Conservation (phyloP, 345 rosid species). For the Cardamine resedifolia region DNA sequence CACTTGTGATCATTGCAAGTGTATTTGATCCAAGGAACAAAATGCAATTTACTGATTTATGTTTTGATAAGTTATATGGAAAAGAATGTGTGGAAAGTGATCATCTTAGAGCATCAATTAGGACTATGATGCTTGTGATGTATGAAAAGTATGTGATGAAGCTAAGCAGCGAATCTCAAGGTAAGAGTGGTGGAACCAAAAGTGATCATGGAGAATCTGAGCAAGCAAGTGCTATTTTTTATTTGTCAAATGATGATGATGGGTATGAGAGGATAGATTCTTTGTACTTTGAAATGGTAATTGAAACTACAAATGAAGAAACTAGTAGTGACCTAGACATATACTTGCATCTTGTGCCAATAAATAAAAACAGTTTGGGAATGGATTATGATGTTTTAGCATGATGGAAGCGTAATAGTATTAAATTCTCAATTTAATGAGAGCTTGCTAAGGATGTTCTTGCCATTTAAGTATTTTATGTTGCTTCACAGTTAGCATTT, state of each 20-base stretch:
- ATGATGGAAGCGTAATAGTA: neutral
- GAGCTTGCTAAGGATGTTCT: neutral
- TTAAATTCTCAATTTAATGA: neutral
- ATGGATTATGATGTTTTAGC: neutral
- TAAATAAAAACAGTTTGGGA: neutral
- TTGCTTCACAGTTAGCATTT: neutral
- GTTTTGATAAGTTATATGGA: neutral
- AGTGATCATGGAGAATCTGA: neutral
- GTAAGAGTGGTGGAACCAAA: neutral
- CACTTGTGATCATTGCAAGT: neutral
- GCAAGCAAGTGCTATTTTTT: neutral
- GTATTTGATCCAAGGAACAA: neutral
- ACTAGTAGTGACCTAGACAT: neutral
- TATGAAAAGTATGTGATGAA: neutral
- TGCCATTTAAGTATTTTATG: neutral
- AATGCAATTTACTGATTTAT: neutral
- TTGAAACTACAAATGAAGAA: neutral
- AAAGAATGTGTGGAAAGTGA: neutral
- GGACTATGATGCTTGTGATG: accelerated
- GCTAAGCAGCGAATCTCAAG: neutral
- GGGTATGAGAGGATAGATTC: neutral
- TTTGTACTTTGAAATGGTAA: neutral
- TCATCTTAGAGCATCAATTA: neutral
- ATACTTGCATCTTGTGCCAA: neutral
- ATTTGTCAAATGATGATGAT: neutral